phyloP scores from a whole-genome alignment of 805 yeast species.

The Metschnikowia matae region DNA sequence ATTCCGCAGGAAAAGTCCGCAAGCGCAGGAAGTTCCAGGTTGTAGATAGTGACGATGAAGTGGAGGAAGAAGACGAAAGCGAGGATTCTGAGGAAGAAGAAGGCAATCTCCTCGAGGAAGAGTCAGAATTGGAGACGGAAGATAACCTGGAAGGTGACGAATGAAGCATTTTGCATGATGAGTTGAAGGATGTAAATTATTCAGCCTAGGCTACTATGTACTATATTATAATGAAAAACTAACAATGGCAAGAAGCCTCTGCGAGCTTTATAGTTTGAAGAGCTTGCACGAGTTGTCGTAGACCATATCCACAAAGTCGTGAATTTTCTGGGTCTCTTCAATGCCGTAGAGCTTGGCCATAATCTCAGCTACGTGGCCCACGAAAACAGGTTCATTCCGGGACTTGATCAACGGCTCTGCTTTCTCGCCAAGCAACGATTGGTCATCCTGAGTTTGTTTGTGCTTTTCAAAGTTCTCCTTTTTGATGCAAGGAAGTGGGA shows the following conservation, averaged over 20 bases:
- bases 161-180: not conserved
- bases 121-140: not conserved
- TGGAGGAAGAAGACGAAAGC: slow-evolving; percentile 13
- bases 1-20: not conserved
- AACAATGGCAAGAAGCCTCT: too few species aligned
- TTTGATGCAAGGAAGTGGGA: slow-evolving; percentile 64
- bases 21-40: not conserved
- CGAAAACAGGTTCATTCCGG: slow-evolving; percentile 88
- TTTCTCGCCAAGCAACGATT: slow-evolving; percentile 22
- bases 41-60: slow-evolving; percentile 16
- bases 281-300: slow-evolving; percentile 34
- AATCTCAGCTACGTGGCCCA: slow-evolving; percentile 71
- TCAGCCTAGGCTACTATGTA: not conserved
- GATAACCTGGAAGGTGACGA: not conserved
- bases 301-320: slow-evolving; percentile 31
- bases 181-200: not conserved
- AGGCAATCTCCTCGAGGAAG: slow-evolving; percentile 5
- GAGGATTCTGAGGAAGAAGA: slow-evolving; percentile 9
- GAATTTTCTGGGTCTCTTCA: slow-evolving; percentile 25
- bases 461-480: slow-evolving; percentile 53
- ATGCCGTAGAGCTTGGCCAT: slow-evolving; percentile 31
- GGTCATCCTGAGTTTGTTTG: slow-evolving; percentile 17
- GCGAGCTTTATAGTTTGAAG: slow-evolving; percentile 18
- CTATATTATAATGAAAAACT: not conserved
- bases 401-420: slow-evolving; percentile 61